phyloP scores from a whole-genome alignment of 768 basidiomycete species.

The Hericium alpestre region DNA sequence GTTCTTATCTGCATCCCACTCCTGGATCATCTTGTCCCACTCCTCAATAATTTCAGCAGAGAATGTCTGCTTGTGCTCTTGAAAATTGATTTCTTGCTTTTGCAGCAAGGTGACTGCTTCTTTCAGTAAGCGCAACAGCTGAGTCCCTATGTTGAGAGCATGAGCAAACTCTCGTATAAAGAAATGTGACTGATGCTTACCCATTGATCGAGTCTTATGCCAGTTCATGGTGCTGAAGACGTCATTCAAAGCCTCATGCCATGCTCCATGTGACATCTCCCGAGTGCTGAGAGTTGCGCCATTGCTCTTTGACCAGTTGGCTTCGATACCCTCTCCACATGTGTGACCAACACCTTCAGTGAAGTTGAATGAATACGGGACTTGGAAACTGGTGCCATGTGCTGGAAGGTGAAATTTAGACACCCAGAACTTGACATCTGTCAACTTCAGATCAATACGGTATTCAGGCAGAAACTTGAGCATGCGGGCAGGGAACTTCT shows the following conservation, averaged over 20 bases:
- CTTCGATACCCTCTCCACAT: too few relatives aligned
- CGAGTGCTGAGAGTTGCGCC: constrained; percentile 9
- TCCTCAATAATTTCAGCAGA: neutral
- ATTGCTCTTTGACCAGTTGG: constrained; percentile 10
- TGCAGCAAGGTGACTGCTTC: neutral
- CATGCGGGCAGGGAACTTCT: constrained; percentile 10
- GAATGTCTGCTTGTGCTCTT: neutral
- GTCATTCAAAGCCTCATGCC: neutral
- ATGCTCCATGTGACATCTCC: neutral
- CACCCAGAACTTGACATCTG: neutral
- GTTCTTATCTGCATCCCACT: neutral
- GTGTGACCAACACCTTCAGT: too few relatives aligned
- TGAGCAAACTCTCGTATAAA: too few relatives aligned
- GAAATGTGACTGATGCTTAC: neutral
- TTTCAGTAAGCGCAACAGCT: neutral
- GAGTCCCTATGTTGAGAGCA: too few relatives aligned
- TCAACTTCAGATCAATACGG: neutral
- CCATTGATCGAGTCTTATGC: neutral
- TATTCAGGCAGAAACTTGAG: neutral
- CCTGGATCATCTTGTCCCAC: neutral
- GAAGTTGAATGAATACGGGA: constrained; percentile 13
- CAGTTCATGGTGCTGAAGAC: neutral
- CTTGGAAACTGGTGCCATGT: constrained; percentile 17
- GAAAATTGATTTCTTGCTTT: neutral
- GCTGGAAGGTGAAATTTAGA: constrained; percentile 15